Percentiles rank a stretch among this genome's conserved stretches.
Evolutionary conservation across 1,284 basidiomycete genomes (phyloP).

Genomic region (Leccinum fallax): DNA sequence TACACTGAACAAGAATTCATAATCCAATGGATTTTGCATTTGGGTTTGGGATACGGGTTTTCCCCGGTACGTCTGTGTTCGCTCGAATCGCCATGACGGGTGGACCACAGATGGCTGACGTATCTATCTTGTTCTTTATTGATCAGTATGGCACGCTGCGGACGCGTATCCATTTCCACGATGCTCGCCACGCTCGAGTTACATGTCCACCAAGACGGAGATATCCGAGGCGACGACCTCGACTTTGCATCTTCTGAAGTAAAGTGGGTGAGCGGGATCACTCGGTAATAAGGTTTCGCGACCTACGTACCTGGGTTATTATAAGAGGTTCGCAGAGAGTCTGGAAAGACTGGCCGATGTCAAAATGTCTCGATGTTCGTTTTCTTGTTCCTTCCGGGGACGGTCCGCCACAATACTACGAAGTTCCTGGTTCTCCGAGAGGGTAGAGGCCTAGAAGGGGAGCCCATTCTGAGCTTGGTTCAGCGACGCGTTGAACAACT

Average conservation of each 20-base stretch:
- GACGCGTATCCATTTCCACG: slow-evolving; percentile 9
- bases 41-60: slow-evolving; percentile 26
- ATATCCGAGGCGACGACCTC: slow-evolving; percentile 4
- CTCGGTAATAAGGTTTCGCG: not conserved
- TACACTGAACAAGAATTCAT: not conserved
- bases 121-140: not conserved
- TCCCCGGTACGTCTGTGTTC: slow-evolving; percentile 9
- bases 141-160: slow-evolving; percentile 9
- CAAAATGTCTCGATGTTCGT: not conserved
- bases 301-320: not conserved
- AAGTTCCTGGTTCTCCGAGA: not conserved
- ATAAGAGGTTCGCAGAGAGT: not conserved
- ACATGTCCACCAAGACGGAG: not conserved
- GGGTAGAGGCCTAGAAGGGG: no score
- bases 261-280: slow-evolving; percentile 6
- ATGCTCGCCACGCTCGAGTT: slow-evolving; percentile 19
- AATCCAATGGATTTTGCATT: slow-evolving; percentile 20
- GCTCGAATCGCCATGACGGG: not conserved
- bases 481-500: not conserved
- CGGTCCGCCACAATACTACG: not conserved
- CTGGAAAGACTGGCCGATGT: not conserved
- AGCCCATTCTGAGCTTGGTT: not conserved
- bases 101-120: not conserved
- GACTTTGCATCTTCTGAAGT: not conserved
- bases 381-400: not conserved